Evolutionary conservation across 208 protist genomes (phyloP), one percentile per base, ranked within the genome.

Genomic region (Trypanosoma theileri): DNA sequence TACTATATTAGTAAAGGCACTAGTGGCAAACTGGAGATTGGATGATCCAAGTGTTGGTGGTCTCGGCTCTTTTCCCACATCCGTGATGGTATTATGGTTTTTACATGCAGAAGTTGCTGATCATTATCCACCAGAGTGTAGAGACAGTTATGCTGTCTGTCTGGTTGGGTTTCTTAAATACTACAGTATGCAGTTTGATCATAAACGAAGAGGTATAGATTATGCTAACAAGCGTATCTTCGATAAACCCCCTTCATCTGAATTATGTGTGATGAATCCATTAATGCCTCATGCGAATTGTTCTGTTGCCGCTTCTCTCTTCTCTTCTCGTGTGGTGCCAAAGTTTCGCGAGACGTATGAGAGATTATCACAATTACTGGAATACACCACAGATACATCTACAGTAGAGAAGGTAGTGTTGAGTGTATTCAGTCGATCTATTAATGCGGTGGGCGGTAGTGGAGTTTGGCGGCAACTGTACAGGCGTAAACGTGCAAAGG

Each of bases 1-100:
- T 24, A 93, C 84, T 40, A 79, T 94, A 12, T 79, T 96, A 2
- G 62, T 96, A 2, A 96, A 96, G 67, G 73, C 80, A 3, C 66
- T 94, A 8, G 40, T 96, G 40, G 75, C 82, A 24, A 69, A 78
- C 54, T 80, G 59, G 62, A 56, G 57, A 3, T 65, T 96, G 13
- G 79, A 91, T 63, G 91, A 96, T 66, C 87, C 91, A 8, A 94
- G 88, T 66, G 54, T 78, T 6, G 88, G 88, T 14, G 91, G 91
- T 44, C 81, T 96, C 21, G 91, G 91, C 14, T 96, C 91, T 14
- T 96, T 96, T 62, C 88, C 88, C 14, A 88, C 82, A 13, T 66
- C 91, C 4, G 55, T 96, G 4, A 81, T 96, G 71, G 91, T 93
- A 16, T 69, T 96, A 44, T 96, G 80, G 71, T 96, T 83, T 63